Evolutionary conservation across 2,329 filamentous ascomycete genomes (phyloP).

Genomic region (Monilinia fructigena): DNA sequence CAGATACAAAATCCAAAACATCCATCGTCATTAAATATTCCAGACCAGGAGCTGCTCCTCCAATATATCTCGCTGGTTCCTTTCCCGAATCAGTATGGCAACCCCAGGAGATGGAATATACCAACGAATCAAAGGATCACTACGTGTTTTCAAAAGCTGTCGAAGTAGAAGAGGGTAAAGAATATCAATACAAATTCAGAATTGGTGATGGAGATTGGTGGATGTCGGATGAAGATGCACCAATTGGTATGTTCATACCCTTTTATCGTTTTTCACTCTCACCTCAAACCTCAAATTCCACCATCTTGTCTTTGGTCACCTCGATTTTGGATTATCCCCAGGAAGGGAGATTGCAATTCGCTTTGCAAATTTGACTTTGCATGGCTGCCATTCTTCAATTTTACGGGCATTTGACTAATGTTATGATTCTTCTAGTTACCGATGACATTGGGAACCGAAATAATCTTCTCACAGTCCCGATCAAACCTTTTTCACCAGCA

Average conservation of each 20-base stretch:
- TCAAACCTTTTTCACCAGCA: constrained; percentile 18
- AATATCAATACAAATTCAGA: constrained; percentile 74
- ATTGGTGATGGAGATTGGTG: constrained; percentile 67
- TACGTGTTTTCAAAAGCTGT: constrained; percentile 59
- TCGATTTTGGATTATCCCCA: background rate
- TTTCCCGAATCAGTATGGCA: constrained; percentile 68
- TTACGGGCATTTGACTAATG: constrained; percentile 8
- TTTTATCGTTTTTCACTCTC: background rate
- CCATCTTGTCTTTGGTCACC: background rate
- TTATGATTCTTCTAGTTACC: constrained; percentile 42
- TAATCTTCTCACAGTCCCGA: constrained; percentile 47
- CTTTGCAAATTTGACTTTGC: no score
- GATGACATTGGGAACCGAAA: constrained; percentile 54
- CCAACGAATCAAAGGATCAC: constrained; percentile 48
- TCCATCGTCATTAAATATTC: constrained; percentile 54
- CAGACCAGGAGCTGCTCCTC: constrained; percentile 59
- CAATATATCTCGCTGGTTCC: constrained; percentile 68
- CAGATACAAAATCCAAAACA: constrained; percentile 9
- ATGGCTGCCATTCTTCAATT: no score
- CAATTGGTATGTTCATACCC: constrained; percentile 51
- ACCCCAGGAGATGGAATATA: constrained; percentile 62
- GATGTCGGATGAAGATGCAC: constrained; percentile 62
- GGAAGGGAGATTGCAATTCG: background rate
- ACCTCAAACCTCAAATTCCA: background rate
- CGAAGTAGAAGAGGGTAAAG: constrained; percentile 53